These are phyloP conservation scores for Fusarium solani-melongenae DNA, from an alignment of 2,329 filamentous ascomycete species.

Conservation along the genomic window DNA sequence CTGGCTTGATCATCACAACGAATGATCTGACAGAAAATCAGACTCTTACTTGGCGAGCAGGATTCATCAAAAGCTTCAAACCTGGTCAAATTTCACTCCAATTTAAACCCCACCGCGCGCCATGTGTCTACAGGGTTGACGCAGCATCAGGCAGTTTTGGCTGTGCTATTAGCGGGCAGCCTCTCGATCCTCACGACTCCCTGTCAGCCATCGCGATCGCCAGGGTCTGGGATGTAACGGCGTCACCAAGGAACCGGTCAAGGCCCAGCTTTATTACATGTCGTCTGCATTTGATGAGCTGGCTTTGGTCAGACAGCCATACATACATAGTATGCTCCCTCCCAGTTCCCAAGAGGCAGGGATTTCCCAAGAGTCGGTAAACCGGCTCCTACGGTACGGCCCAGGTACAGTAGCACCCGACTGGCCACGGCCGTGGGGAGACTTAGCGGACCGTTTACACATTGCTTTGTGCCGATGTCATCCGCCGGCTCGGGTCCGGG, in stretches of 20 bases:
- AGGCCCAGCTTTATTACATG: background rate
- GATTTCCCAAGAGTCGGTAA: background rate
- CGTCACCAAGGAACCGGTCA: background rate
- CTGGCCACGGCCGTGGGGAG: background rate
- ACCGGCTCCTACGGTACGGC: background rate
- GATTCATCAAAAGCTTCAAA: background rate
- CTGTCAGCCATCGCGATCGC: conserved; percentile 29
- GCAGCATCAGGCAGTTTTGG: background rate
- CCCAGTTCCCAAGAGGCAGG: background rate
- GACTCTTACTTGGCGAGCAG: background rate
- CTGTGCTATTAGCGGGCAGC: background rate
- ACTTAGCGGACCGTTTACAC: background rate
- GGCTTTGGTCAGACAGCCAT: background rate
- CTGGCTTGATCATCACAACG: background rate
- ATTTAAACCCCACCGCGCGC: background rate
- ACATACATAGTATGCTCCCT: background rate
- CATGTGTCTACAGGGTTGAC: background rate
- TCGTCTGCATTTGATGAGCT: background rate
- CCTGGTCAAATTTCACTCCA: background rate
- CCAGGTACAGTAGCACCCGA: background rate
- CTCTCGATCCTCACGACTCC: conserved; percentile 34
- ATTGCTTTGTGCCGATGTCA: background rate
- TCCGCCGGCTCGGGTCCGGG: background rate
- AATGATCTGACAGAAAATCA: conserved; percentile 1
- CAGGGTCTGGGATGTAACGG: conserved; percentile 2